Percentiles rank a stretch among this genome's conserved stretches.
phyloP scores from a whole-genome alignment of 164 flowering plant genomes.

The Buxus sempervirens region DNA sequence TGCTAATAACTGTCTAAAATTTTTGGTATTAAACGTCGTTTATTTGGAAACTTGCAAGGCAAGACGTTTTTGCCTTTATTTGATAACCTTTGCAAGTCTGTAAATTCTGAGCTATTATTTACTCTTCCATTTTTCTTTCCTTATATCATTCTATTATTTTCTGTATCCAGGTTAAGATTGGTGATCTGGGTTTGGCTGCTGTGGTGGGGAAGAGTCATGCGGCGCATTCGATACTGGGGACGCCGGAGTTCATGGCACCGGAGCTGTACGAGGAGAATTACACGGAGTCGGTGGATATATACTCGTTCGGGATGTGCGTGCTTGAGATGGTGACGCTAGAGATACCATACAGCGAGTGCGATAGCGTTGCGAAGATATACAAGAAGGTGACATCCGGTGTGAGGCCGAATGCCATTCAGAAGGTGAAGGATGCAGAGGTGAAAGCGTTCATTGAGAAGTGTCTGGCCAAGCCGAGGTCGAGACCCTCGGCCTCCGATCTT shows the following conservation, averaged over 20 bases:
- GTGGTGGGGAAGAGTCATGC: conserved; percentile 57
- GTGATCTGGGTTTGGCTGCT: conserved; percentile 78
- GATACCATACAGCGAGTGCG: conserved; percentile 74
- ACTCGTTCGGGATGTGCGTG: conserved; percentile 73
- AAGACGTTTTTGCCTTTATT: too few relatives aligned
- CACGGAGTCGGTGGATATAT: conserved; percentile 75
- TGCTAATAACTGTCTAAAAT: too few relatives aligned
- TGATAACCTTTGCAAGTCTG: too few relatives aligned
- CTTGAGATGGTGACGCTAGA: conserved; percentile 76
- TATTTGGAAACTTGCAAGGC: too few relatives aligned
- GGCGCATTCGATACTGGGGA: conserved; percentile 75
- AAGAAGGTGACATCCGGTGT: conserved; percentile 64
- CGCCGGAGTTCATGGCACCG: too few relatives aligned
- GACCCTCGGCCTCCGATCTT: conserved; percentile 75
- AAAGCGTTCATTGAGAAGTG: conserved; percentile 69
- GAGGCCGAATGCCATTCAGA: conserved; percentile 52
- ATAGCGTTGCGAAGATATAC: conserved; percentile 60
- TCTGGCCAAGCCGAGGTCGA: conserved; percentile 44
- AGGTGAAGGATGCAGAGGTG: conserved; percentile 58
- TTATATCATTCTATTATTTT: background rate
- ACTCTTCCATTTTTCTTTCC: too few relatives aligned
- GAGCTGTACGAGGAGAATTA: conserved; percentile 79
- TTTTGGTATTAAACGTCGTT: too few relatives aligned
- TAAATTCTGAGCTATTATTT: too few relatives aligned
- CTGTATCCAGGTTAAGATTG: conserved; percentile 61